These are phyloP conservation scores for Wallacemonas sp. DNA, from an alignment of 208 protist genomes.

Conservation along the genomic window DNA sequence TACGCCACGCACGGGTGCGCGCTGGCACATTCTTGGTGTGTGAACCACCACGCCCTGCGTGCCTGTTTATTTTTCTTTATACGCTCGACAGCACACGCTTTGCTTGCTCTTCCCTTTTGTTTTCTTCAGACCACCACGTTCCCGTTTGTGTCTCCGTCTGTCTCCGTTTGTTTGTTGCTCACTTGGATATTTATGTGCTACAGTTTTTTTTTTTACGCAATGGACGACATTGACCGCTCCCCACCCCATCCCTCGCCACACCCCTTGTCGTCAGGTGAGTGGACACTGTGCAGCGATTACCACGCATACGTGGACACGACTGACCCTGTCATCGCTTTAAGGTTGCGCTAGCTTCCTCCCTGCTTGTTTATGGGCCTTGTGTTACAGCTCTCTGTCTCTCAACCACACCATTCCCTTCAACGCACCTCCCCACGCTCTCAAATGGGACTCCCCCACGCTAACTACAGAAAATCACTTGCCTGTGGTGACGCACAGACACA, in stretches of 20 bases:
- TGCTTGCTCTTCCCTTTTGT: background rate
- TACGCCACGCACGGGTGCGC: background rate
- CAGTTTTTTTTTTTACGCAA: background rate
- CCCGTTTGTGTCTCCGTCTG: background rate
- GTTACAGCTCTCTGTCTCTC: background rate
- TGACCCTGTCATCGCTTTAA: too few species aligned
- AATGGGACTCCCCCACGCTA: background rate
- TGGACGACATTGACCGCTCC: background rate
- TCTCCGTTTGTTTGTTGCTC: background rate
- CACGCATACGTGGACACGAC: too few species aligned
- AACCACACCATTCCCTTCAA: background rate
- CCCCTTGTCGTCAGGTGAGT: too few species aligned
- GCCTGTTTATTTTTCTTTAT: background rate
- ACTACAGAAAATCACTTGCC: background rate
- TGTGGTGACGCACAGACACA: background rate
- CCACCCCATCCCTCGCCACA: too few species aligned
- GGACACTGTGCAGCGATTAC: too few species aligned
- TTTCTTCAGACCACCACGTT: background rate
- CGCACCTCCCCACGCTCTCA: background rate
- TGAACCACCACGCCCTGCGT: constrained; percentile 12
- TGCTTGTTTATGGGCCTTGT: too few species aligned
- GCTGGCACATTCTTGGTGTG: background rate
- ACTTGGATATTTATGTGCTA: too few species aligned
- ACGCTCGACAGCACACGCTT: too few species aligned
- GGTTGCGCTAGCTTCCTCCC: too few species aligned